Conservation (phyloP, 1,139 yeast species). For the Ogataea hybrid region DNA sequence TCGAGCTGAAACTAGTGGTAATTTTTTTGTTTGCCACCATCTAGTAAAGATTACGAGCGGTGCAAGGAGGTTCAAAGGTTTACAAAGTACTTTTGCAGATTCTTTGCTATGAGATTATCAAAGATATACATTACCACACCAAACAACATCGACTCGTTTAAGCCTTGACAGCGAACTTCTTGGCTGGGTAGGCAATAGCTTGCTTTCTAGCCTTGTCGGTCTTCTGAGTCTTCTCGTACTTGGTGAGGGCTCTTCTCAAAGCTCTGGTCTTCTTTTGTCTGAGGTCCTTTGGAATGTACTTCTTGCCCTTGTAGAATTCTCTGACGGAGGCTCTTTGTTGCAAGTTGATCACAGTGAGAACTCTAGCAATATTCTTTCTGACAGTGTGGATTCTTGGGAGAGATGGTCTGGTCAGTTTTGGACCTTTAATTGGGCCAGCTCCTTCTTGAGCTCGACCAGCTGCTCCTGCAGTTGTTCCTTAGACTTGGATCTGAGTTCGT, state of each 20-base stretch:
- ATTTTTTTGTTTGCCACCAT: conserved; percentile 14
- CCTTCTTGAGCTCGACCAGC: conserved; percentile 95
- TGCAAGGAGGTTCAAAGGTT: background rate
- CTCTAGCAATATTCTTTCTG: conserved; percentile 98
- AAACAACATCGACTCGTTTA: conserved; percentile 39
- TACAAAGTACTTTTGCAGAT: conserved; percentile 6
- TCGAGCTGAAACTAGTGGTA: background rate
- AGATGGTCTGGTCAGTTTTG: conserved; percentile 90
- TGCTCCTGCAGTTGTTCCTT: conserved; percentile 95
- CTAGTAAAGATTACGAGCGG: background rate
- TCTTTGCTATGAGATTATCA: conserved; percentile 13
- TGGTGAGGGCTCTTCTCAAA: conserved; percentile 94
- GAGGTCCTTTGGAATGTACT: conserved; percentile 97
- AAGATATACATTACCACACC: conserved; percentile 17
- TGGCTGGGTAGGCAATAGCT: conserved; percentile 95
- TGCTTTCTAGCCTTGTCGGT: conserved; percentile 92
- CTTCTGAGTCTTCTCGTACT: conserved; percentile 75
- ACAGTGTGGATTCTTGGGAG: conserved; percentile 94
- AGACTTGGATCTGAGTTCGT: conserved; percentile 96
- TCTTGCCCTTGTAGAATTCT: conserved; percentile 95
- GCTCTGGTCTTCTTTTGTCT: conserved; percentile 99
- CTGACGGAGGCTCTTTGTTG: conserved; percentile 96
- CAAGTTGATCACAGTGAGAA: conserved; percentile 93
- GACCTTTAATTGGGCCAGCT: conserved; percentile 93
- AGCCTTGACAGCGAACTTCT: conserved; percentile 98